Evolutionary conservation across 148 eudicot species (phyloP).

Genomic region (Pharnaceum exiguum): DNA sequence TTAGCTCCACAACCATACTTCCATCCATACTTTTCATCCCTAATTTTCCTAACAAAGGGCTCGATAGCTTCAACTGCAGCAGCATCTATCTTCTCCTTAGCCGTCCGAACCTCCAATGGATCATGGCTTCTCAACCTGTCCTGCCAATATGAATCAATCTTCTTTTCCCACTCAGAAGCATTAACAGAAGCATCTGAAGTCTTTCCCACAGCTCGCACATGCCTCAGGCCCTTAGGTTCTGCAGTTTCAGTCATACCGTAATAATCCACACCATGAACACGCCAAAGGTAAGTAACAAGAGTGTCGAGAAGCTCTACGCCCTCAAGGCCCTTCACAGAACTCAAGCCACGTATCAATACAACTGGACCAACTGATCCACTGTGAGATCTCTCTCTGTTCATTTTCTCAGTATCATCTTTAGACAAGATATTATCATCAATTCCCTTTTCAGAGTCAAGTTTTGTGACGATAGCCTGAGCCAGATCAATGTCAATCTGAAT

Average conservation of each 20-base stretch:
- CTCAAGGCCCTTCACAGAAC: constrained; percentile 86
- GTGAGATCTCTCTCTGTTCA: constrained; percentile 71
- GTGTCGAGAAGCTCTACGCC: constrained; percentile 93
- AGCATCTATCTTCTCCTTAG: constrained; percentile 93
- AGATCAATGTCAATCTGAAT: constrained; percentile 72
- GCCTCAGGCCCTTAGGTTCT: constrained; percentile 86
- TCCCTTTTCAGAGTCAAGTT: constrained; percentile 88
- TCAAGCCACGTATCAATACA: constrained; percentile 66
- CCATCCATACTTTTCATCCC: constrained; percentile 99
- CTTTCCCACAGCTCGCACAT: constrained; percentile 81
- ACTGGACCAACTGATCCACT: constrained; percentile 86
- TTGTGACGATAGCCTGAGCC: constrained; percentile 72
- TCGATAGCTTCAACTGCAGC: constrained; percentile 86
- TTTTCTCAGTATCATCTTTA: constrained; percentile 66
- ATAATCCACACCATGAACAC: constrained; percentile 95
- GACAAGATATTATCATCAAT: constrained; percentile 80
- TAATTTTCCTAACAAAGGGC: constrained; percentile 87
- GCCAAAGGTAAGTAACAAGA: constrained; percentile 89
- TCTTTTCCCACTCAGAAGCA: constrained; percentile 86
- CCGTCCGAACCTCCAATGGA: constrained; percentile 90
- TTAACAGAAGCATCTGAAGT: constrained; percentile 35
- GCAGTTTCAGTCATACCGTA: constrained; percentile 73
- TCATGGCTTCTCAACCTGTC: constrained; percentile 74
- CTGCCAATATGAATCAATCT: constrained; percentile 79
- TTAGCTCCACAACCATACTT: constrained; percentile 99